phyloP scores from a whole-genome alignment of 1,139 yeast genomes.

The Taphrina flavorubra region DNA sequence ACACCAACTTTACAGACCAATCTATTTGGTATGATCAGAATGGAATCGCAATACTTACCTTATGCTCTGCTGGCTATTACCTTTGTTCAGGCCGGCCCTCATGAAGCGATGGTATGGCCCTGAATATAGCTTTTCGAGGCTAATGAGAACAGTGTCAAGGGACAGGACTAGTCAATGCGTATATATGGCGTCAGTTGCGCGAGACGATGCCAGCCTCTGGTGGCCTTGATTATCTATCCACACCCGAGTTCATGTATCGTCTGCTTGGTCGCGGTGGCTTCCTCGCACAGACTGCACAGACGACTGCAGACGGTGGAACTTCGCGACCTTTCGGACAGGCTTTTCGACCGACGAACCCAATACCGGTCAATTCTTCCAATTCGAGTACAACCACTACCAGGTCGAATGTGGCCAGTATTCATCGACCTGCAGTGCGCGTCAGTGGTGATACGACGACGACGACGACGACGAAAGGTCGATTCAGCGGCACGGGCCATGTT shows the following conservation, averaged over 20 bases:
- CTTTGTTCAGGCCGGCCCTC: slow-evolving; percentile 50
- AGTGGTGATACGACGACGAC: not conserved
- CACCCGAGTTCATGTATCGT: slow-evolving; percentile 28
- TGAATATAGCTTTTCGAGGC: not conserved
- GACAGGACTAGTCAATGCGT: slow-evolving; percentile 34
- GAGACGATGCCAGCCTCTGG: slow-evolving; percentile 36
- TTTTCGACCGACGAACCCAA: slow-evolving; percentile 23
- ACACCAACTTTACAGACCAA: slow-evolving; percentile 48
- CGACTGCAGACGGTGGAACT: slow-evolving; percentile 29
- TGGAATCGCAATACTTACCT: slow-evolving; percentile 52
- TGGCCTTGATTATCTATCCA: slow-evolving; percentile 25
- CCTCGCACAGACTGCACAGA: slow-evolving; percentile 26
- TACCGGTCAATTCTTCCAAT: slow-evolving; percentile 4
- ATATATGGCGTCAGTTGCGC: slow-evolving; percentile 36
- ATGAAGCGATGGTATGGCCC: slow-evolving; percentile 24
- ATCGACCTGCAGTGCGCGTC: slow-evolving; percentile 6
- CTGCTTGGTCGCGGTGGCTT: slow-evolving; percentile 30
- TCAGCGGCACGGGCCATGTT: slow-evolving; percentile 22
- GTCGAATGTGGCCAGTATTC: slow-evolving; percentile 15
- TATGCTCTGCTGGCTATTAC: slow-evolving; percentile 49
- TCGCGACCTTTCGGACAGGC: slow-evolving; percentile 32
- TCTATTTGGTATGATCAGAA: slow-evolving; percentile 50
- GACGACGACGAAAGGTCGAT: not conserved
- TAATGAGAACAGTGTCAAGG: slow-evolving; percentile 25
- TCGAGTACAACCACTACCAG: slow-evolving; percentile 13